A percentile compares a stretch with the other conserved stretches of the same genome.
Conservation (phyloP, 345 rosid genomes). For the Murraya paniculata region DNA sequence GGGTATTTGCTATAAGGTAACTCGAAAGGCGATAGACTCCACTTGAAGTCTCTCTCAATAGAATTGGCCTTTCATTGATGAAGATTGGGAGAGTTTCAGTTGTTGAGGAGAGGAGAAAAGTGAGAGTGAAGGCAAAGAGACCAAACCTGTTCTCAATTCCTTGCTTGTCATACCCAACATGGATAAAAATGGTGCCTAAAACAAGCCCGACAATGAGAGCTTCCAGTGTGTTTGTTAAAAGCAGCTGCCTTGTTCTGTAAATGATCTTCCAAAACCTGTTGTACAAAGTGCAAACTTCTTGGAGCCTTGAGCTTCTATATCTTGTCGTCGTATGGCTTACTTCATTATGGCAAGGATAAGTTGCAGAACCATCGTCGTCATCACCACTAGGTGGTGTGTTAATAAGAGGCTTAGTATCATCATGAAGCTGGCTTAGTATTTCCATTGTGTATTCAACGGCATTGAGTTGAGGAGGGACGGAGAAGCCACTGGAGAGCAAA, state of each 20-base stretch:
- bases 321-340: slow-evolving; percentile 11
- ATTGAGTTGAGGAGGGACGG: slow-evolving; percentile 86
- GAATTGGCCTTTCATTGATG: slow-evolving; percentile 82
- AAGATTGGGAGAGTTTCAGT: slow-evolving; percentile 92
- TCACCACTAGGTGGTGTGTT: slow-evolving; percentile 16
- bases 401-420: slow-evolving; percentile 20
- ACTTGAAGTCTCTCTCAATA: slow-evolving; percentile 73
- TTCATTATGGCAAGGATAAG: neutral
- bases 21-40: slow-evolving; percentile 87
- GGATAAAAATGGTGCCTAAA: slow-evolving; percentile 79
- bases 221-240: slow-evolving; percentile 73
- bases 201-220: slow-evolving; percentile 92
- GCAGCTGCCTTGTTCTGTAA: slow-evolving; percentile 80
- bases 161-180: slow-evolving; percentile 62
- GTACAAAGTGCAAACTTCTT: slow-evolving; percentile 54
- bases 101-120: slow-evolving; percentile 91
- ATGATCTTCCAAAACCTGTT: slow-evolving; percentile 76
- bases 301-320: slow-evolving; percentile 57
- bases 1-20: slow-evolving; percentile 74
- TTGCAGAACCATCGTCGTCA: slow-evolving; percentile 5
- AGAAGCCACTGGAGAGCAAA: slow-evolving; percentile 56
- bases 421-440: slow-evolving; percentile 55
- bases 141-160: slow-evolving; percentile 86
- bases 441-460: slow-evolving; percentile 91
- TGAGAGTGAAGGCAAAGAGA: slow-evolving; percentile 88